These are phyloP conservation scores for Claviceps citrina DNA, from an alignment of 2,329 filamentous ascomycete genomes.

Conservation along the genomic window DNA sequence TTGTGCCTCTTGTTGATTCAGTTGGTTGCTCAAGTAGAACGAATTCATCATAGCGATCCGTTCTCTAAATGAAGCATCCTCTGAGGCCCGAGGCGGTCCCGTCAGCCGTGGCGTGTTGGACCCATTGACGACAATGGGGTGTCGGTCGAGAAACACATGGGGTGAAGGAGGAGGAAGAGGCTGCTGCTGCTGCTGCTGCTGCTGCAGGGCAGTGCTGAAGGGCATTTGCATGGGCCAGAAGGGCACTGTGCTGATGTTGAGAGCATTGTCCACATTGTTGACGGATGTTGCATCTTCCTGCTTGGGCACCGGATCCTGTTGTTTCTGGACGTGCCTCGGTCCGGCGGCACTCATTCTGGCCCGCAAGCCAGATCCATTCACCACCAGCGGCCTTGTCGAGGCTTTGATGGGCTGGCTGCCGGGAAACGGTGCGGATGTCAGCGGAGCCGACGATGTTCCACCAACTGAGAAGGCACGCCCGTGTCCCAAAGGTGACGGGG, in stretches of 20 bases:
- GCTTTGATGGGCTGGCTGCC: conserved; percentile 18
- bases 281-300: conserved; percentile 11
- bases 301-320: neutral
- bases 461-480: conserved; percentile 28
- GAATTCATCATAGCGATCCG: conserved; percentile 26
- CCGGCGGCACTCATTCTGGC: conserved; percentile 12
- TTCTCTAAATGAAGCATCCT: conserved; percentile 27
- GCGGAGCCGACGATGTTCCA: conserved; percentile 24
- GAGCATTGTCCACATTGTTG: conserved; percentile 13
- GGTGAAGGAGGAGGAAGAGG: neutral
- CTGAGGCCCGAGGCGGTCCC: conserved; percentile 10
- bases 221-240: conserved; percentile 1
- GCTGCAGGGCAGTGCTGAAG: conserved; percentile 3
- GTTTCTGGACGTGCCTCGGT: conserved; percentile 8
- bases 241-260: conserved; percentile 13
- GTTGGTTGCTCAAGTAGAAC: conserved; percentile 14
- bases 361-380: conserved; percentile 32
- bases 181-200: neutral
- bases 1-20: conserved; percentile 17
- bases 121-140: conserved; percentile 23
- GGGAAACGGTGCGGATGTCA: conserved; percentile 22
- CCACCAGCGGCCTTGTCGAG: conserved; percentile 33
- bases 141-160: conserved; percentile 12
- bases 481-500: conserved; percentile 40
- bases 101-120: conserved; percentile 11